phyloP scores from a whole-genome alignment of 2,329 filamentous ascomycete species.

The Neocatenulostroma microsporum region DNA sequence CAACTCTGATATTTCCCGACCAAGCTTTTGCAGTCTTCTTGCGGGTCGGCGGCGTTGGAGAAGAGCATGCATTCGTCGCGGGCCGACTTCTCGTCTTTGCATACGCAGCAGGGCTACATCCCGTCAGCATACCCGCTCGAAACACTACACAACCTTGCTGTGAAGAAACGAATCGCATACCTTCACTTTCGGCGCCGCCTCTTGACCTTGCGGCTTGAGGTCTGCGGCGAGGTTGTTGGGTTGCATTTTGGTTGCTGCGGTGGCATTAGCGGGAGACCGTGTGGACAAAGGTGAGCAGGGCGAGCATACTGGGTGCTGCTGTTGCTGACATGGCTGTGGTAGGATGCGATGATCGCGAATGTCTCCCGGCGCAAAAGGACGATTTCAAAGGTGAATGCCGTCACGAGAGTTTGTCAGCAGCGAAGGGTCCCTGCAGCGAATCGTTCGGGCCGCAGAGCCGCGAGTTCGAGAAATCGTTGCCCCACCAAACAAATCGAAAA shows the following conservation, averaged over 20 bases:
- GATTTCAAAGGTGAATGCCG: too few relatives aligned
- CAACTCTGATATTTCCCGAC: conserved; percentile 83
- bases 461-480: too few relatives aligned
- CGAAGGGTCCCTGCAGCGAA: conserved; percentile 1
- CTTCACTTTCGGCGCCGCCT: conserved; percentile 38
- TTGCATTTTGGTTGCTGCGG: conserved; percentile 13
- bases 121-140: background rate
- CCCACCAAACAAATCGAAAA: too few relatives aligned
- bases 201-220: conserved; percentile 32
- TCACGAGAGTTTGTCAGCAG: background rate
- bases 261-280: background rate
- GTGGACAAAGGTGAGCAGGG: too few relatives aligned
- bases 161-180: conserved; percentile 19
- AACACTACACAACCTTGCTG: background rate
- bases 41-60: conserved; percentile 72
- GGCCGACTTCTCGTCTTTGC: conserved; percentile 84
- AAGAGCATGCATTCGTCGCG: conserved; percentile 99
- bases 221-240: conserved; percentile 40
- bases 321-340: conserved; percentile 13
- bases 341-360: background rate
- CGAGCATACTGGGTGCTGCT: conserved; percentile 6
- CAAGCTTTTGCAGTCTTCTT: conserved; percentile 71
- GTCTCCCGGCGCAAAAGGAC: background rate
- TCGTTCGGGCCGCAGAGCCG: conserved; percentile 1
- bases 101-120: conserved; percentile 85